Base-by-base conservation (phyloP, 2,329 filamentous ascomycete species). In the Dothideomycetes sp. region DNA sequence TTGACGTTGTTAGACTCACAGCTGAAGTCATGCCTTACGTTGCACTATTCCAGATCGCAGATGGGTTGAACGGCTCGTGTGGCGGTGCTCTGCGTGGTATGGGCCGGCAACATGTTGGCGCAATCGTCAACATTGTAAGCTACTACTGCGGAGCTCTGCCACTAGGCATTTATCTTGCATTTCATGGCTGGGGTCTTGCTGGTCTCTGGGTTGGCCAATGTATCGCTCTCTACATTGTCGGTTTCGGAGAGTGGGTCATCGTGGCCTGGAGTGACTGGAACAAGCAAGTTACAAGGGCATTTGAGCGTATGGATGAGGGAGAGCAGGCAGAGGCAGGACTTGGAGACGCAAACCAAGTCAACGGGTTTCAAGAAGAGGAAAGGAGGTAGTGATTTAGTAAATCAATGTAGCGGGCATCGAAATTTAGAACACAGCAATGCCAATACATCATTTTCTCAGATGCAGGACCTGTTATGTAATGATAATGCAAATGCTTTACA, bases 1-100 rank as follows among this genome's bases (percentile, higher is more conserved):
- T 73, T 15, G 61, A 70, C 0, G 86, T 94, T 0, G 69, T 93
- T 32, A 64, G 57, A 7, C 72, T 94, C 1, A 88, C 87, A 0
- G 75, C 81, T 1, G 65, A 79, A 12, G 81, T 94, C 18, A 79
- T 94, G 68, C 87, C 87, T 0, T 89, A 79, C 51, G 86, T 94
- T 1, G 87, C 86, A 1, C 66, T 94, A 2, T 94, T 94, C 60
- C 86, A 94, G 63, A 88, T 94, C 44, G 85, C 86, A 0, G 86
- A 94, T 55, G 87, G 86, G 0, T 63, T 94, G 24, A 91, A 91
- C 52, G 85, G 86, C 1, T 83, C 77, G 44, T 94, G 86, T 53
- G 86, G 87, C 1, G 86, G 87, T 1, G 77, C 78, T 15, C 62
- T 94, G 11, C 65, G 86, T 47, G 87, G 86, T 0, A 91, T 89